A percentile compares a stretch with the other conserved stretches of the same genome.
Conservation (phyloP, 2,329 filamentous ascomycete genomes). For the Rugonectria rugulosa region DNA sequence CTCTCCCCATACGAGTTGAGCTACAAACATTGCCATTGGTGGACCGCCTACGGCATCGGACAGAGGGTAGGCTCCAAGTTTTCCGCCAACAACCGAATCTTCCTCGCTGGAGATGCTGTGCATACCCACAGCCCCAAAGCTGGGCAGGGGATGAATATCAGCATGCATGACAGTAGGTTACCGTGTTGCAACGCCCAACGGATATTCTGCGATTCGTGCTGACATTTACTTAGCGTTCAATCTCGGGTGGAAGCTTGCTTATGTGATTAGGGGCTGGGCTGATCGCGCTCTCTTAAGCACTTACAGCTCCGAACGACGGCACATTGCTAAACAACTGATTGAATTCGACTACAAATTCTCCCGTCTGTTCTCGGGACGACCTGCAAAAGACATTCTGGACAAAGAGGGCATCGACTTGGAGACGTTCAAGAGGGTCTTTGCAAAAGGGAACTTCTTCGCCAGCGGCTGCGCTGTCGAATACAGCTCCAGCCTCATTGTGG, state of each 20-base stretch:
- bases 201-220: too few relatives aligned
- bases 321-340: conserved; percentile 53
- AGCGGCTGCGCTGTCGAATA: conserved; percentile 23
- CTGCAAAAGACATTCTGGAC: conserved; percentile 1
- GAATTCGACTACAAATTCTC: conserved; percentile 50
- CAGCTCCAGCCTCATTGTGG: too few relatives aligned
- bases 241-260: conserved; percentile 63
- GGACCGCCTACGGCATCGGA: conserved; percentile 63
- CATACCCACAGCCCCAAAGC: conserved; percentile 64
- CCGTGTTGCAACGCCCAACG: too few relatives aligned
- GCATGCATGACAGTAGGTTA: conserved; percentile 75
- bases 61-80: conserved; percentile 53
- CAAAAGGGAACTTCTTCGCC: conserved; percentile 19
- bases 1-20: conserved; percentile 59
- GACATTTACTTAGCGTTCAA: too few relatives aligned
- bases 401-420: conserved; percentile 23
- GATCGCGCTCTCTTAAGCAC: conserved; percentile 38
- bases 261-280: conserved; percentile 43
- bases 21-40: conserved; percentile 42
- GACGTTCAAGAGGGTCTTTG: conserved; percentile 28
- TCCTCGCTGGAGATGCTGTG: conserved; percentile 67
- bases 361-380: conserved; percentile 31
- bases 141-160: conserved; percentile 77
- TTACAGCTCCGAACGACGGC: conserved; percentile 51
- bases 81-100: conserved; percentile 67